Percentiles rank a stretch among this genome's conserved stretches.
Evolutionary conservation across 768 basidiomycete genomes (phyloP).

Genomic region (Trametes gibbosa): DNA sequence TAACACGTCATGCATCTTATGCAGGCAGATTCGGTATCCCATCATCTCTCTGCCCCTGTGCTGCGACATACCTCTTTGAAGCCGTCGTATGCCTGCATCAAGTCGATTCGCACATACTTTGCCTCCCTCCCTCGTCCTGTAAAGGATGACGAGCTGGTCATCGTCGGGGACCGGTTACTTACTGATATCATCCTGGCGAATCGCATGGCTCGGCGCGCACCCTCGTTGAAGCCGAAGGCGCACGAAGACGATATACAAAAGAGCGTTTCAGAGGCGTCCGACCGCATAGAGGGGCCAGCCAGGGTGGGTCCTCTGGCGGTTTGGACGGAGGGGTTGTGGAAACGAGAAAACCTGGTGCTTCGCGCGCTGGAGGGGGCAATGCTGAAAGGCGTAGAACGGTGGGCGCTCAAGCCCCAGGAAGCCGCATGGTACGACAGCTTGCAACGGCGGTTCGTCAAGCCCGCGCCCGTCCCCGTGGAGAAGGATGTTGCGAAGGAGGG

Average conservation of each 20-base stretch:
- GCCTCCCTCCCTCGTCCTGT: slow-evolving; percentile 54
- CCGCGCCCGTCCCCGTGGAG: not conserved
- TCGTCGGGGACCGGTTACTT: slow-evolving; percentile 91
- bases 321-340: slow-evolving; percentile 72
- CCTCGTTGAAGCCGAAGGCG: not conserved
- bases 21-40: slow-evolving; percentile 83
- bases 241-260: slow-evolving; percentile 18
- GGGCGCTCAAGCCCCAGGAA: slow-evolving; percentile 24
- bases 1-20: not conserved
- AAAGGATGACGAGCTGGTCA: slow-evolving; percentile 60
- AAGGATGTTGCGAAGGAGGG: slow-evolving; percentile 6
- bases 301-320: slow-evolving; percentile 55
- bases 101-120: slow-evolving; percentile 74
- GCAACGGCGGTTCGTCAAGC: slow-evolving; percentile 16
- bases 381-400: slow-evolving; percentile 44
- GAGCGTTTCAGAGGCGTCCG: not conserved
- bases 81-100: slow-evolving; percentile 76
- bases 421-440: slow-evolving; percentile 7
- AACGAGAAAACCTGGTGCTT: slow-evolving; percentile 58
- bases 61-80: slow-evolving; percentile 75
- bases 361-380: slow-evolving; percentile 57
- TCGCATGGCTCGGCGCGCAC: slow-evolving; percentile 46
- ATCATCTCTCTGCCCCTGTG: slow-evolving; percentile 78
- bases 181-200: slow-evolving; percentile 90
- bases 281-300: not conserved